Conservation (phyloP, 2,329 filamentous ascomycete genomes). For the Thelonectria discophora region DNA sequence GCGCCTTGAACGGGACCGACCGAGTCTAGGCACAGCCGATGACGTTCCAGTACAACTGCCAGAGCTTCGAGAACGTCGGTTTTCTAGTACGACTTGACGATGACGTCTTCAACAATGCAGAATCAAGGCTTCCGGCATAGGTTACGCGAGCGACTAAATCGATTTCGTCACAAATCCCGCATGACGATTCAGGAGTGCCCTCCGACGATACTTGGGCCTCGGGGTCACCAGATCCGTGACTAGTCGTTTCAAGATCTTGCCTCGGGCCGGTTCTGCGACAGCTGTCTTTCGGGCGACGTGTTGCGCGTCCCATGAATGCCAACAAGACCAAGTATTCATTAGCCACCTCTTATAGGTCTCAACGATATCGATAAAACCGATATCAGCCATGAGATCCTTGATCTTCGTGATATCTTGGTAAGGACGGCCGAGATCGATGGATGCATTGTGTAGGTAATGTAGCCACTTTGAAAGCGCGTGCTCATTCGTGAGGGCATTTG, state of each 20-base stretch:
- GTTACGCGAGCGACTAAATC: conserved; percentile 4
- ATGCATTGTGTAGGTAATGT: conserved; percentile 33
- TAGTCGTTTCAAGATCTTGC: too few species aligned
- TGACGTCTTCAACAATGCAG: background rate
- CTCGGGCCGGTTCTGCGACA: too few species aligned
- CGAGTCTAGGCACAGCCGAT: too few species aligned
- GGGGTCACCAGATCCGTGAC: too few species aligned
- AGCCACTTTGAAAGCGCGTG: conserved; percentile 34
- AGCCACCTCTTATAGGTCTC: conserved; percentile 33
- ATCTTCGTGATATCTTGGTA: conserved; percentile 31
- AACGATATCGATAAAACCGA: conserved; percentile 34
- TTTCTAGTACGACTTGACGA: background rate
- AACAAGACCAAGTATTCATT: conserved; percentile 22
- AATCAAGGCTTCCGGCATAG: conserved; percentile 9
- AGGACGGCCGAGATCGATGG: conserved; percentile 33
- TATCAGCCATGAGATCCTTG: conserved; percentile 25
- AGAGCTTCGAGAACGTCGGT: background rate
- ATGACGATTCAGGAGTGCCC: too few species aligned
- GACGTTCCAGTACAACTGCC: too few species aligned
- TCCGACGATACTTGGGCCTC: too few species aligned
- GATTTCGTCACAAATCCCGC: background rate
- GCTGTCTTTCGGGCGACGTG: too few species aligned
- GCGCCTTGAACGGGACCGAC: too few species aligned
- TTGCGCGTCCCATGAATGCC: too few species aligned
- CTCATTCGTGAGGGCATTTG: conserved; percentile 27